Evolutionary conservation across 306 rosid genomes (phyloP).

Genomic region (Crataegus laevigata): DNA sequence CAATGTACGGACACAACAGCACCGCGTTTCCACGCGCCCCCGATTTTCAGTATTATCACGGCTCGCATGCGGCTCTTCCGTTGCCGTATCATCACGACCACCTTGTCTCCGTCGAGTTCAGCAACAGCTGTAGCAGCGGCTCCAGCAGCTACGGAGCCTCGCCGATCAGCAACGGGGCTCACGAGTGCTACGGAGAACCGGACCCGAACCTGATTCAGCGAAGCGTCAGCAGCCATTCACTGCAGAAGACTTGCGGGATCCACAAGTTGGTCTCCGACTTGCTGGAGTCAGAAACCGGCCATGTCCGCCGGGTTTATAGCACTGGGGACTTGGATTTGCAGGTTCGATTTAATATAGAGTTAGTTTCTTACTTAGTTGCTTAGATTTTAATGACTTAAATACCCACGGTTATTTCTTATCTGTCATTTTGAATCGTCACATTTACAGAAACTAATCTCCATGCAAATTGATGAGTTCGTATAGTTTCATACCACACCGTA

Average conservation of each 20-base stretch:
- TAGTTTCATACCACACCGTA: neutral
- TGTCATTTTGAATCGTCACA: neutral
- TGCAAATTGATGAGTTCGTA: neutral
- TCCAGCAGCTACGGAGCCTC: conserved; percentile 48
- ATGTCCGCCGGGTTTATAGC: conserved; percentile 57
- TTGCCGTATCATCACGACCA: conserved; percentile 10
- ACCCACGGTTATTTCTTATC: neutral
- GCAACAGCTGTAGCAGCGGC: conserved; percentile 52
- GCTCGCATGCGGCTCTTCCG: neutral
- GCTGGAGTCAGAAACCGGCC: conserved; percentile 27
- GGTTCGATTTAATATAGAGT: conserved; percentile 10
- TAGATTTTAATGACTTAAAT: neutral
- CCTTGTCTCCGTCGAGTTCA: conserved; percentile 9
- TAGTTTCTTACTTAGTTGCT: neutral
- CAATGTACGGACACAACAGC: conserved; percentile 45
- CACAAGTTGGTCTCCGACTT: conserved; percentile 37
- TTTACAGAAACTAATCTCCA: neutral
- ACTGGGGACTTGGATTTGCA: conserved; percentile 64
- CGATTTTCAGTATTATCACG: neutral
- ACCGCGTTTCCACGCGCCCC: conserved; percentile 36
- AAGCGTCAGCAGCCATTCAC: conserved; percentile 54
- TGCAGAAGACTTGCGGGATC: conserved; percentile 25
- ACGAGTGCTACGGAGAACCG: neutral
- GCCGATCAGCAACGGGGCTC: neutral
- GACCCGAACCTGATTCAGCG: conserved; percentile 31